Base-by-base conservation (phyloP, 805 yeast genomes). In the Hanseniaspora clermontiae region DNA sequence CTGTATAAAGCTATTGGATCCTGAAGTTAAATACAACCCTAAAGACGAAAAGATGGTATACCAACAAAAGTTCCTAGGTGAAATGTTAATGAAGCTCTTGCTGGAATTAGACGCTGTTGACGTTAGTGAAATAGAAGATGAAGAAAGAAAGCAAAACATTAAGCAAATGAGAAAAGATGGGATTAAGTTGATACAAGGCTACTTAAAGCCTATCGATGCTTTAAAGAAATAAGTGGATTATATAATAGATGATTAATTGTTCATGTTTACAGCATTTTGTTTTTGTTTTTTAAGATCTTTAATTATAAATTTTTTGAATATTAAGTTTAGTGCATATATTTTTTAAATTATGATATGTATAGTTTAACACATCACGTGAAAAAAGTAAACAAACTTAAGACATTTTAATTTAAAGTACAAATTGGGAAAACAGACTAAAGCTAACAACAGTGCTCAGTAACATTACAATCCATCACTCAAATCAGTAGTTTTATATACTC, bases 71-170 rank as follows among this genome's bases (percentile, higher is more conserved):
- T 84, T 74, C 65, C 80, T 73, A 65, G 83, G 81, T 62, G 95
- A 85, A 66, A 77, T 77, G 74, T 68, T 85, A 45, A 71, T 85
- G 66, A 83, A 84, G 64, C 74, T 82, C 60, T 67, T 84, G 61
- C 75, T 85, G 74, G 78, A 75, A 59, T 70, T 86, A 55, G 95
- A 86, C 62, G 81, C 78, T 2, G 72, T 86, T 38, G 84, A 82
- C 59, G 61, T 71, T 14, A 56, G 62, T 5, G 66, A 60, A 20
- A 36, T 67, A 5, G 72, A 71, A 10, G 74, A 73, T 32, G 73
- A 70, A 10, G 77, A 77, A 49, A 54, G 59, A 12, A 77, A 75
- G 62, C 77, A 70, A 1, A 69, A 72, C 1, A 70, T 85, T 60
- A 78, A 86, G 60, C 71, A 72, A 27, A 74, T 74, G 64, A 74